A percentile compares a stretch with the other conserved stretches of the same genome.
phyloP scores from a whole-genome alignment of 2,329 filamentous ascomycete species.

The Epichloe glyceriae region DNA sequence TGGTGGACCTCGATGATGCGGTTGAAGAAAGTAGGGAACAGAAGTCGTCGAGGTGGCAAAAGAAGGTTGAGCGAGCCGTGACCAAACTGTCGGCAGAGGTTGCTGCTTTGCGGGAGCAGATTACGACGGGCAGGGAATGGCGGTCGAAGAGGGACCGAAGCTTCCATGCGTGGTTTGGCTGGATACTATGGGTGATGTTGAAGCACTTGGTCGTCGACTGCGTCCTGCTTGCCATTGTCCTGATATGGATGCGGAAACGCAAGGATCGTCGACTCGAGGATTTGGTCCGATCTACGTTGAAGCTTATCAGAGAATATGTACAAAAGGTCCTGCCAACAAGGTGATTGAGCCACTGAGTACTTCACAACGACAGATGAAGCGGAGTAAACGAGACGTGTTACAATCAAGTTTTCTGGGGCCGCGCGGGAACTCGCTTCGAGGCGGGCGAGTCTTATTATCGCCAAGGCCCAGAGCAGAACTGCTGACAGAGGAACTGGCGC shows the following conservation, averaged over 20 bases:
- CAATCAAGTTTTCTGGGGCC: background rate
- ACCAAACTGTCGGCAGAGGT: conserved; percentile 87
- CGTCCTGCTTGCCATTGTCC: conserved; percentile 48
- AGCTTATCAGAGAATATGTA: conserved; percentile 43
- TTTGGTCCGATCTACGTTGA: conserved; percentile 52
- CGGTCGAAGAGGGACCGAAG: conserved; percentile 51
- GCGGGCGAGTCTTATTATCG: no score
- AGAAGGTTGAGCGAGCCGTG: conserved; percentile 70
- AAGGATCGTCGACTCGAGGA: conserved; percentile 63
- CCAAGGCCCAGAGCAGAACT: no score
- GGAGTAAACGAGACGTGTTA: background rate
- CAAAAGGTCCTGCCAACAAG: conserved; percentile 45
- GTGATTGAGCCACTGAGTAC: conserved; percentile 16
- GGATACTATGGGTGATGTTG: conserved; percentile 53
- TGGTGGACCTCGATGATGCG: conserved; percentile 33
- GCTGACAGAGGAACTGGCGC: no score
- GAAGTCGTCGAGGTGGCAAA: conserved; percentile 55
- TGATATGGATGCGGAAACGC: conserved; percentile 60
- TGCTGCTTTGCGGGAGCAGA: conserved; percentile 81
- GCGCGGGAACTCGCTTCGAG: background rate
- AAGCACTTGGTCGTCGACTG: conserved; percentile 67
- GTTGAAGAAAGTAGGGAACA: conserved; percentile 25
- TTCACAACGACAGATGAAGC: background rate
- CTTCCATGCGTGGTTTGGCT: conserved; percentile 55
- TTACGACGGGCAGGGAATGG: conserved; percentile 64